Conservation (phyloP, 208 protist genomes). For the Angomonas ambiguus region DNA sequence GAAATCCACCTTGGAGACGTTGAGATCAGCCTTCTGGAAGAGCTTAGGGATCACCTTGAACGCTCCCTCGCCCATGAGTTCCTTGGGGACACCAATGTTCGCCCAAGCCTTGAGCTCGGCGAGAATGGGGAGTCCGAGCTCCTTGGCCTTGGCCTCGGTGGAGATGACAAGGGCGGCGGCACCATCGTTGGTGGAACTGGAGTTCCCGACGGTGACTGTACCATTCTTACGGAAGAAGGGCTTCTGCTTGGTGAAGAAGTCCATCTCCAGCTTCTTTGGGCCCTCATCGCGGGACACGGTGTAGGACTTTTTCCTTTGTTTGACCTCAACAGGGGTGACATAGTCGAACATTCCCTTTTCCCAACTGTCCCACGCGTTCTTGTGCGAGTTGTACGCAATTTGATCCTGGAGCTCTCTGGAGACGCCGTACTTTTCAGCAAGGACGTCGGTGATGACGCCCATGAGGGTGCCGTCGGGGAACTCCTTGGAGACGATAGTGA, state of each 20-base stretch:
- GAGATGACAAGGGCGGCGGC: constrained; percentile 85
- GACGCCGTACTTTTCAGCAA: constrained; percentile 82
- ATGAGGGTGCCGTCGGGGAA: constrained; percentile 41
- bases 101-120: constrained; percentile 82
- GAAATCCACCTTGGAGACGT: constrained; percentile 72
- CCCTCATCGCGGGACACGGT: constrained; percentile 82
- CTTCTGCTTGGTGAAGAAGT: constrained; percentile 84
- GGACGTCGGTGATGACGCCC: constrained; percentile 71
- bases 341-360: constrained; percentile 87
- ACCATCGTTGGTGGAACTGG: constrained; percentile 88
- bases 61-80: constrained; percentile 90
- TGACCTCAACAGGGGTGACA: constrained; percentile 83
- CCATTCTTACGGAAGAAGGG: constrained; percentile 85
- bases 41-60: constrained; percentile 82
- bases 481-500: constrained; percentile 34
- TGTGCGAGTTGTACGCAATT: constrained; percentile 89
- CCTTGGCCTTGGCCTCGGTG: constrained; percentile 63
- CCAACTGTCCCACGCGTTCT: constrained; percentile 59
- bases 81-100: constrained; percentile 87
- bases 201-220: constrained; percentile 92
- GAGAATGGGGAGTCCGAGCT: constrained; percentile 77
- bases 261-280: constrained; percentile 71
- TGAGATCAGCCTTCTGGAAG: constrained; percentile 47
- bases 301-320: constrained; percentile 33
- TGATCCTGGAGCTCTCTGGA: constrained; percentile 90